Conservation (phyloP, 2,329 filamentous ascomycete genomes). For the Ceratocystis colombiana region DNA sequence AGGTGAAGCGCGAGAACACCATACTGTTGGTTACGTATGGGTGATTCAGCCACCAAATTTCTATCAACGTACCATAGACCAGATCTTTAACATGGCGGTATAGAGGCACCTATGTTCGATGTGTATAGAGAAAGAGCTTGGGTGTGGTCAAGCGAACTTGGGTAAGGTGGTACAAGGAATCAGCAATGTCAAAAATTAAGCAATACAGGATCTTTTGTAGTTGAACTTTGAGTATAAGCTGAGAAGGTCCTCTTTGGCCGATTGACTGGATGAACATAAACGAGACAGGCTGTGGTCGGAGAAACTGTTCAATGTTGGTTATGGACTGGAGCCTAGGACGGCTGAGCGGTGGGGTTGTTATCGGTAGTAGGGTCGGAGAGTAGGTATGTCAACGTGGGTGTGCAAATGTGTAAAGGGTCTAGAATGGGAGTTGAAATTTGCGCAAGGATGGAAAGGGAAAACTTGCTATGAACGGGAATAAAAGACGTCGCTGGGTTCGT, state of each 20-base stretch:
- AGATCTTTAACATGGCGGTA: slow-evolving; percentile 83
- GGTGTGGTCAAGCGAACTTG: not conserved
- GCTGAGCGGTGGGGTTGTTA: no score
- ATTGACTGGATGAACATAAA: no score
- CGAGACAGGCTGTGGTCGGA: no score
- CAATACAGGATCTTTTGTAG: not conserved
- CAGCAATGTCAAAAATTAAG: not conserved
- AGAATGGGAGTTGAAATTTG: no score
- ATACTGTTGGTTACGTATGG: no score
- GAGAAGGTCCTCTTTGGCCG: no score
- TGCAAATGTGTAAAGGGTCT: no score
- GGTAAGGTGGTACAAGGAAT: slow-evolving; percentile 1
- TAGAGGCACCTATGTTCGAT: not conserved
- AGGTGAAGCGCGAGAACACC: slow-evolving; percentile 25
- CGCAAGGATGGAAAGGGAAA: not conserved
- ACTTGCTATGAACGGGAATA: not conserved
- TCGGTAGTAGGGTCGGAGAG: no score
- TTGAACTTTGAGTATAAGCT: not conserved
- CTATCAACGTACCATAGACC: slow-evolving; percentile 71
- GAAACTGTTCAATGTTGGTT: no score
- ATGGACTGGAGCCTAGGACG: no score
- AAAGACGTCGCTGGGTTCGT: not conserved
- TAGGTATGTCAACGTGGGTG: no score
- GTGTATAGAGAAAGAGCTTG: not conserved
- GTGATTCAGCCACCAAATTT: not conserved